Evolutionary conservation across 169 alveolate species (phyloP), one percentile per base, ranked within the genome.

Genomic region (Plasmodium gaboni): DNA sequence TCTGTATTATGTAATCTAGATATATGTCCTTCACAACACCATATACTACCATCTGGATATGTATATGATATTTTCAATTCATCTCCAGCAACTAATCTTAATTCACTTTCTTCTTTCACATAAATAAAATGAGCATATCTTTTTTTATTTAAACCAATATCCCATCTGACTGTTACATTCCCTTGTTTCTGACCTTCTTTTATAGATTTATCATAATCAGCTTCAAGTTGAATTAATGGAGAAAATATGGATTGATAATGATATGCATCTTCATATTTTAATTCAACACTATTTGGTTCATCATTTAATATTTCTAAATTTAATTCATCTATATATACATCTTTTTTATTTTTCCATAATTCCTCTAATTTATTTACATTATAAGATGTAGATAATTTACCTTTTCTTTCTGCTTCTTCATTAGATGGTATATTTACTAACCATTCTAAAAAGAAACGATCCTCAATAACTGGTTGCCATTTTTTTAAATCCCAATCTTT

Each of bases 151-250:
- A 89, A 69, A 17, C 91, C 92, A n/a, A 87, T 28, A 55, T 94
- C 98, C 95, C 97, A 95, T 57, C 97, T 87, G 53, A 94, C 95
- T 67, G 85, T 74, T 1, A 96, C 95, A 88, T 93, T 94, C 26
- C 91, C 93, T 93, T 96, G 96, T n/a, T 95, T 93, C 89, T 98
- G 97, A 1, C 97, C 93, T 91, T 96, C 98, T 92, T 96, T 97
- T 70, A 97, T 92, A 70, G 94, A 93, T 88, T 96, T 96, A 88
- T 98, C 99, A 89, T 96, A 96, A 68, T 97, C 98, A 42, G 98
- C 98, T 92, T 98, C 99, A 22, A 97, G 95, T 83, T 97, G 95
- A 53, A 98, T 95, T 32, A 98, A 88, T 0, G 98, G 98, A 28
- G 95, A 95, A 24, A 93, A 95, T 28, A 89, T 93, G 17, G 92